Evolutionary conservation across 805 yeast genomes (phyloP).

Genomic region (Metschnikowia arizonensis): DNA sequence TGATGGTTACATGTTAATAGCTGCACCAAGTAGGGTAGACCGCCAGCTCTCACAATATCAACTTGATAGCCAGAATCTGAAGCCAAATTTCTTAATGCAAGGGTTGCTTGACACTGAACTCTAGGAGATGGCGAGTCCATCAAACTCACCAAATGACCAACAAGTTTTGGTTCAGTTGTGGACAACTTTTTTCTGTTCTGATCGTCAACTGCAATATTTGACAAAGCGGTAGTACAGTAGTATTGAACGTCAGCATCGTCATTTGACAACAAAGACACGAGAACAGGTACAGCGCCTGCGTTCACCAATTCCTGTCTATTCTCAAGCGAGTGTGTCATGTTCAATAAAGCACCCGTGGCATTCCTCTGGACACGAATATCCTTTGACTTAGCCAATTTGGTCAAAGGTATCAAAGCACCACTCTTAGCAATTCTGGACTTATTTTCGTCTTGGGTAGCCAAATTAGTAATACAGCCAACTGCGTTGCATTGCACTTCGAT

Average conservation of each 20-base stretch:
- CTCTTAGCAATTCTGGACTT: slow-evolving; percentile 93
- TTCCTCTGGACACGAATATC: slow-evolving; percentile 96
- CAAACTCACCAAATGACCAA: slow-evolving; percentile 76
- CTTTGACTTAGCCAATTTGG: slow-evolving; percentile 88
- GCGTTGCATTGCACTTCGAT: slow-evolving; percentile 99
- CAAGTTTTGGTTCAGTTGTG: slow-evolving; percentile 88
- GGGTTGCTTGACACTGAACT: slow-evolving; percentile 97
- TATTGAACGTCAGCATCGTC: slow-evolving; percentile 96
- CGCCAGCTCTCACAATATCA: slow-evolving; percentile 93
- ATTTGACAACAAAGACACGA: slow-evolving; percentile 79
- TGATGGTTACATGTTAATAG: slow-evolving; percentile 85
- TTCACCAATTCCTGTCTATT: slow-evolving; percentile 94
- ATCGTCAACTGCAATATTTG: slow-evolving; percentile 96
- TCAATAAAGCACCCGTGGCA: slow-evolving; percentile 95
- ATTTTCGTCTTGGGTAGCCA: slow-evolving; percentile 97
- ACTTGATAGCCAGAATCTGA: slow-evolving; percentile 94
- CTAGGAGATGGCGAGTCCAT: slow-evolving; percentile 94
- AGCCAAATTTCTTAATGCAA: slow-evolving; percentile 92
- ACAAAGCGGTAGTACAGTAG: slow-evolving; percentile 95
- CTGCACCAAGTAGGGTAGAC: slow-evolving; percentile 88
- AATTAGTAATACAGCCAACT: slow-evolving; percentile 96
- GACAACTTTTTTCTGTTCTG: slow-evolving; percentile 82
- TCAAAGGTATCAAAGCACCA: slow-evolving; percentile 92
- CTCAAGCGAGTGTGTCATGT: slow-evolving; percentile 97
- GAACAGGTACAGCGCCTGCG: slow-evolving; percentile 97